Evolutionary conservation across 2,329 filamentous ascomycete species (phyloP).

Genomic region (Ophiostoma quercus): DNA sequence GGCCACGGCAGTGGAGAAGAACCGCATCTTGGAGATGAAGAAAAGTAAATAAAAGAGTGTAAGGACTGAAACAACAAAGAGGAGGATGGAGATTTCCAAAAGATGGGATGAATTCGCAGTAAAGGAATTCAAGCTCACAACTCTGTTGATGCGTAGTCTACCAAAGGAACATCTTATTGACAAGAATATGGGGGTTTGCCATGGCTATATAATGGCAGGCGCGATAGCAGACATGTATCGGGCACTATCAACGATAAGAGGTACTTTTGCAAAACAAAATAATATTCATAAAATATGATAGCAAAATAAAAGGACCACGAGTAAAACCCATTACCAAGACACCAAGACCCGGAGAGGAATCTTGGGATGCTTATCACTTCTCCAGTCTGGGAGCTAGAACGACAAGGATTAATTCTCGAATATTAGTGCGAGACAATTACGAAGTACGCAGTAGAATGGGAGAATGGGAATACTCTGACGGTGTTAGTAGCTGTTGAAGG

Average conservation of each 20-base stretch:
- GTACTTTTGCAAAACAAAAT: background rate
- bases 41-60: background rate
- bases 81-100: background rate
- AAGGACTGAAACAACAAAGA: background rate
- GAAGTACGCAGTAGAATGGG: conserved; percentile 6
- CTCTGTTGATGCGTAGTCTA: conserved; percentile 10
- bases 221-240: background rate
- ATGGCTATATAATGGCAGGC: background rate
- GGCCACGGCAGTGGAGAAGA: conserved; percentile 21
- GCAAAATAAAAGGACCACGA: background rate
- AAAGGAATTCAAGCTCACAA: conserved; percentile 5
- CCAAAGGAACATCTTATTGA: background rate
- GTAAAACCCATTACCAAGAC: background rate
- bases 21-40: conserved; percentile 22
- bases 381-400: conserved; percentile 11
- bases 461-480: background rate
- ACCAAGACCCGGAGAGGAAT: background rate
- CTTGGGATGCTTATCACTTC: background rate
- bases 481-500: background rate
- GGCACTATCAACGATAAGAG: background rate
- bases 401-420: conserved; percentile 6
- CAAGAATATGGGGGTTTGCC: background rate
- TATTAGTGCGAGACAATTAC: conserved; percentile 10
- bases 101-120: conserved; percentile 6
- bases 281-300: background rate